Evolutionary conservation across 2,329 filamentous ascomycete genomes (phyloP).

Genomic region (Ascomycota sp.): DNA sequence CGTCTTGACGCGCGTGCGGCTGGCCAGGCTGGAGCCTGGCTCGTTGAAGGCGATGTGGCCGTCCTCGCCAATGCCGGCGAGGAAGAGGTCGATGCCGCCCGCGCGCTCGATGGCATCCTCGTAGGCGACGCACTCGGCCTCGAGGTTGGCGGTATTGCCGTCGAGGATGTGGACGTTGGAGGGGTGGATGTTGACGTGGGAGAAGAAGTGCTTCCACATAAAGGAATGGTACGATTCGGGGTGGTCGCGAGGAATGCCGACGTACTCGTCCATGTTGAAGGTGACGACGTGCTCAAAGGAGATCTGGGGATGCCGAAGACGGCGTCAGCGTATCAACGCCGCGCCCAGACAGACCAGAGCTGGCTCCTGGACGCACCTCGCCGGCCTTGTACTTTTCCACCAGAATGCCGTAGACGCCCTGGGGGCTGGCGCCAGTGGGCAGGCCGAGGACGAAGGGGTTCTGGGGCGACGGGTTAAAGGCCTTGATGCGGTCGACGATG

Average conservation of each 20-base stretch:
- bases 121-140: slow-evolving; percentile 56
- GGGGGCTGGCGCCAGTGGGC: slow-evolving; percentile 62
- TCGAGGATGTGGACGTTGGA: slow-evolving; percentile 68
- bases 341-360: background rate
- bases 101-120: slow-evolving; percentile 52
- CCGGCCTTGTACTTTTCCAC: slow-evolving; percentile 49
- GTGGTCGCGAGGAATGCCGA: slow-evolving; percentile 61
- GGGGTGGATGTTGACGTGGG: slow-evolving; percentile 58
- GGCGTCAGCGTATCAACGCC: slow-evolving; percentile 1
- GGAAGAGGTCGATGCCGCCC: slow-evolving; percentile 68
- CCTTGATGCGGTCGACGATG: slow-evolving; percentile 60
- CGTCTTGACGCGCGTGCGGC: slow-evolving; percentile 66
- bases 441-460: slow-evolving; percentile 65
- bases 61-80: slow-evolving; percentile 67
- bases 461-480: slow-evolving; percentile 47
- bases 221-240: slow-evolving; percentile 75
- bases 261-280: slow-evolving; percentile 89
- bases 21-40: slow-evolving; percentile 56
- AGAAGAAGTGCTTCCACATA: slow-evolving; percentile 87
- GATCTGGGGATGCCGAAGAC: slow-evolving; percentile 22
- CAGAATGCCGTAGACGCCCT: slow-evolving; percentile 54
- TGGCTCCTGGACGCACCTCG: slow-evolving; percentile 15
- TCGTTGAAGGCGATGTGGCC: slow-evolving; percentile 85
- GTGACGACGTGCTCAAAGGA: slow-evolving; percentile 77
- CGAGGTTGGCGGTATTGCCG: slow-evolving; percentile 54